phyloP scores from a whole-genome alignment of 2,329 filamentous ascomycete species.

The Phyllosticta citriasiana region DNA sequence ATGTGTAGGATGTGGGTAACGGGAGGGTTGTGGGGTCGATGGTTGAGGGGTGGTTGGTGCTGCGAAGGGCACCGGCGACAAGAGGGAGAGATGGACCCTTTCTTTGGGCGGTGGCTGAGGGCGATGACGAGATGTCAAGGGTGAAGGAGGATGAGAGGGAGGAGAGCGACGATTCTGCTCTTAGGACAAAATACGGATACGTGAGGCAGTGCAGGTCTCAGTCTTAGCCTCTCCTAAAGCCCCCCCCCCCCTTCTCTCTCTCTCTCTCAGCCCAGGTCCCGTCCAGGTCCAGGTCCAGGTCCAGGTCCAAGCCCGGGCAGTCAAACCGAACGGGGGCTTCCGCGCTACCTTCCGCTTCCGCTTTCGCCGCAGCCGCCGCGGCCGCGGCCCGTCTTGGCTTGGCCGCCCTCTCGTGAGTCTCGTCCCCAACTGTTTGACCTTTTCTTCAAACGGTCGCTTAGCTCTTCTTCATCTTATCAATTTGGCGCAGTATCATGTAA shows the following conservation, averaged over 20 bases:
- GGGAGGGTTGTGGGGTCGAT: neutral
- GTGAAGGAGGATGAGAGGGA: neutral
- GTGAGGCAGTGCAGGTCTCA: slow-evolving; percentile 7
- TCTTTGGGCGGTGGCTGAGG: neutral
- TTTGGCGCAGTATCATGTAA: neutral
- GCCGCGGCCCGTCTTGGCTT: neutral
- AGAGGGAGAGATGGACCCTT: neutral
- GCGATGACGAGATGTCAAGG: neutral
- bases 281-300: neutral
- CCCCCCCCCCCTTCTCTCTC: too few relatives aligned
- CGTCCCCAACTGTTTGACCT: neutral
- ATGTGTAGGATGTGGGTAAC: neutral
- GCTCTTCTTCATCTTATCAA: neutral
- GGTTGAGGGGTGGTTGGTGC: neutral
- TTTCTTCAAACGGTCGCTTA: neutral
- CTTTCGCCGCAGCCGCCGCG: too few relatives aligned
- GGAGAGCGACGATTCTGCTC: neutral
- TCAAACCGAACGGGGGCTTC: neutral
- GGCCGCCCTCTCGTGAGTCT: neutral
- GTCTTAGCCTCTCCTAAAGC: neutral
- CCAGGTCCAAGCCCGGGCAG: neutral
- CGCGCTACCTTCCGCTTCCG: too few relatives aligned
- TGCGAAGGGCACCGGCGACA: neutral
- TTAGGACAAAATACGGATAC: neutral
- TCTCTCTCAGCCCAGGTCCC: neutral